Conservation (phyloP, 208 protist genomes). For the Phytomonas francai region DNA sequence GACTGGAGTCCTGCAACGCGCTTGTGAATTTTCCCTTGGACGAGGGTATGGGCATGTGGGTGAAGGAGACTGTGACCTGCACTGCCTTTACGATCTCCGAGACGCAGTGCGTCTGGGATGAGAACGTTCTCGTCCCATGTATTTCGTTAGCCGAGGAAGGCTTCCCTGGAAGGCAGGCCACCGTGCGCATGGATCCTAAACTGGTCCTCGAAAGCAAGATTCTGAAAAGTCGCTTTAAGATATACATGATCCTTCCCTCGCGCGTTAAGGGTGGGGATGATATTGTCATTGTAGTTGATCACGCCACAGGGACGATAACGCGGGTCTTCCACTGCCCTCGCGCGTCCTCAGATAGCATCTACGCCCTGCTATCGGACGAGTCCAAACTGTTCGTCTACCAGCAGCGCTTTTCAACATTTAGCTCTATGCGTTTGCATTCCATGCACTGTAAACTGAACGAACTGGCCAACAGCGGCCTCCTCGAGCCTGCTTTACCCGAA, state of each 20-base stretch:
- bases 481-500: conserved; percentile 10
- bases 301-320: conserved; percentile 39
- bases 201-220: conserved; percentile 38
- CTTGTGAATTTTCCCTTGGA: conserved; percentile 74
- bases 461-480: conserved; percentile 28
- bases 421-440: conserved; percentile 35
- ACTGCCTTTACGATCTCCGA: conserved; percentile 33
- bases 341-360: conserved; percentile 44
- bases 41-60: conserved; percentile 73
- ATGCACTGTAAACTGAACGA: conserved; percentile 24
- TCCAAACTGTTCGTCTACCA: conserved; percentile 68
- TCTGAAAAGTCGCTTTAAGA: conserved; percentile 51
- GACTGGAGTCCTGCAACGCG: conserved; percentile 10
- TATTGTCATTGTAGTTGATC: conserved; percentile 54
- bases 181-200: conserved; percentile 36
- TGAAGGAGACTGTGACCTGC: conserved; percentile 64
- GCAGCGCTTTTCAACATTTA: conserved; percentile 71
- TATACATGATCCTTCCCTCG: conserved; percentile 52
- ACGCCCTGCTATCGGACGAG: conserved; percentile 68
- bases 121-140: conserved; percentile 27
- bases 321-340: conserved; percentile 71
- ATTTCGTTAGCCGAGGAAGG: neutral
- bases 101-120: conserved; percentile 52
- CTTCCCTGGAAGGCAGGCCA: neutral
- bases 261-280: conserved; percentile 46